Evolutionary conservation across 2,329 filamentous ascomycete species (phyloP), one percentile per base, ranked within the genome.

Genomic region (Rhynchosporium agropyri): DNA sequence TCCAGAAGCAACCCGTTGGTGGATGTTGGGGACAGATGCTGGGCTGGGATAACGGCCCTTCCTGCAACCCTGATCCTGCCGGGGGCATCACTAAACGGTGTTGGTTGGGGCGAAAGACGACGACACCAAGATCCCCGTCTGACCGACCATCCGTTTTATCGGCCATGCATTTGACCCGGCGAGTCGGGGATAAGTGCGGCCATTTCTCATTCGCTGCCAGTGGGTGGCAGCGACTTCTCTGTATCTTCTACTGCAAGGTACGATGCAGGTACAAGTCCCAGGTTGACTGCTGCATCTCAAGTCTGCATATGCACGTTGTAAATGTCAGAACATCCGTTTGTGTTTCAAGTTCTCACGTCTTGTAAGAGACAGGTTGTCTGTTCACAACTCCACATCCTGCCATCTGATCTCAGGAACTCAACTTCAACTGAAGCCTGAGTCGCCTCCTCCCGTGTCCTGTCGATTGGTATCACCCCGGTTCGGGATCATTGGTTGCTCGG

Each of bases 221-320:
- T 54, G 36, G 43, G 51, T 54, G 8, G 15, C 13, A 49, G 5
- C 6, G 33, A 36, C 29, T 40, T 29, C 42, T 55, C 48, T 51
- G 45, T 13, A n/a, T n/a, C 26, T 51, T 62, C 55, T 67, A 55
- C 70, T 71, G 69, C 69, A 71, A 58, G 69, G 69, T 67, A 70
- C 69, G 49, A 70, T 71, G 71, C 70, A 71, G 71, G 71, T 68
- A 72, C 70, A 40, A 43, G 58, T 58, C 56, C 53, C 43, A n/a
- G 28, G 42, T 43, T 20, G 50, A 38, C 40, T 48, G 46, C 55
- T 26, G 29, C 46, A 29, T n/a, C 29, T 55, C n/a, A 33, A 50
- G 33, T 31, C 58, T 60, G 59, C 61, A 64, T 64, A 63, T 63
- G 64, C 61, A 63, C 20, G 42, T 33, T 65, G 51, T 29, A 60